Evolutionary conservation across 2,329 filamentous ascomycete genomes (phyloP), one percentile per base, ranked within the genome.

Genomic region (Pseudogymnoascus sp.): DNA sequence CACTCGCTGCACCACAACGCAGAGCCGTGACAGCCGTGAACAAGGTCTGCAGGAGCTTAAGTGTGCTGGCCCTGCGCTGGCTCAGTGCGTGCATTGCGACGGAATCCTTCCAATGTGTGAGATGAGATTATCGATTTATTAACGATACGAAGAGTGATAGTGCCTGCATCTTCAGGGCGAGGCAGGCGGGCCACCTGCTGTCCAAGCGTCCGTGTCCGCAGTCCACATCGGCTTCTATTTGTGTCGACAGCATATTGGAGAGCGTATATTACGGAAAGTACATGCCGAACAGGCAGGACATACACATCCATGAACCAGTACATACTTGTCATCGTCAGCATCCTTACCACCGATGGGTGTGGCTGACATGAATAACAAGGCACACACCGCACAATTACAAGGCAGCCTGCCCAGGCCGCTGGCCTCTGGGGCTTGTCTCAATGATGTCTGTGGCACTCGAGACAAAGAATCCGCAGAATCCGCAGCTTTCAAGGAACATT

Each of bases 201-300:
- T 50, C 43, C 43, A 30, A 50, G 43, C 43, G 43, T 50, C 25
- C 8, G 9, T 6, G 9, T 33, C 25, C 8, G 43, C n/a, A n/a
- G 22, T 22, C 25, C 8, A 7, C 30, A 7, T 33, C 25, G 2
- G 43, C n/a, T 50, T 30, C 43, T 50, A 50, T 50, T 50, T 50
- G 43, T 50, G 43, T 50, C 43, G 22, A 50, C 43, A 50, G 43
- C 43, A 50, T 50, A 50, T 50, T 50, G 43, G 43, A 50, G n/a
- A n/a, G n/a, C 30, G 30, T 25, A 47, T 47, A 7, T 7, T 7
- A 33, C 30, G 6, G 9, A 7, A 33, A 30, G 43, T 50, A 50
- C 43, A 47, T 50, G 25, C n/a, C 8, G 43, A 50, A 50, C 43
- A 50, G 28, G 12, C 30, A 33, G 30, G 30, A 33, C 30, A 33